Evolutionary conservation across 345 rosid species (phyloP).

Genomic region (Turritis glabra): DNA sequence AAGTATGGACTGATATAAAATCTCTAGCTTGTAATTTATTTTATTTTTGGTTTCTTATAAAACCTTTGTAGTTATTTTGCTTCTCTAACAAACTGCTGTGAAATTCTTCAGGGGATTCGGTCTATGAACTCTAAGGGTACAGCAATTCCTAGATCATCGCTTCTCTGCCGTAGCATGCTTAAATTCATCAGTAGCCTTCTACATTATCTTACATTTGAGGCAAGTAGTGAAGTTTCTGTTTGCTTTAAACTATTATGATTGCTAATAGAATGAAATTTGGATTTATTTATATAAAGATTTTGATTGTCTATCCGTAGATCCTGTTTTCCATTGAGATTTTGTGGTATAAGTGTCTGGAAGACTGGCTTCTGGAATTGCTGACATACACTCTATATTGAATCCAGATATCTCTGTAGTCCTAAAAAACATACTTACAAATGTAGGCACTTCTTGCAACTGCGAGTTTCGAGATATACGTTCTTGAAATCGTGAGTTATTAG

Average conservation of each 20-base stretch:
- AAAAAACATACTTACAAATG: neutral
- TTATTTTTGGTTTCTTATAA: neutral
- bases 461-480: neutral
- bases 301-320: neutral
- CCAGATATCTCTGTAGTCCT: slow-evolving; percentile 3
- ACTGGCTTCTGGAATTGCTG: slow-evolving; percentile 4
- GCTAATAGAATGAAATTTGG: neutral
- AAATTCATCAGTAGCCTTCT: slow-evolving; percentile 91
- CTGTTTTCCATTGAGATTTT: neutral
- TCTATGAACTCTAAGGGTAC: slow-evolving; percentile 71
- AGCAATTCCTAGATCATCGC: slow-evolving; percentile 83
- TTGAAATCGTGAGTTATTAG: neutral
- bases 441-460: slow-evolving; percentile 14
- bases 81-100: slow-evolving; percentile 32
- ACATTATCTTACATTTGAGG: slow-evolving; percentile 98
- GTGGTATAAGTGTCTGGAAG: neutral
- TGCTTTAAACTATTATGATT: neutral
- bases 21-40: neutral
- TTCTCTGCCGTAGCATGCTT: slow-evolving; percentile 98
- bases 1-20: slow-evolving; percentile 51
- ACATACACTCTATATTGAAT: neutral
- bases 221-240: slow-evolving; percentile 44
- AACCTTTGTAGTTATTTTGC: slow-evolving; percentile 10
- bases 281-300: neutral
- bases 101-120: slow-evolving; percentile 68